Percentiles rank a stretch among this genome's conserved stretches.
Conservation (phyloP, 177 flowering plant species). For the Telopea speciosissima region DNA sequence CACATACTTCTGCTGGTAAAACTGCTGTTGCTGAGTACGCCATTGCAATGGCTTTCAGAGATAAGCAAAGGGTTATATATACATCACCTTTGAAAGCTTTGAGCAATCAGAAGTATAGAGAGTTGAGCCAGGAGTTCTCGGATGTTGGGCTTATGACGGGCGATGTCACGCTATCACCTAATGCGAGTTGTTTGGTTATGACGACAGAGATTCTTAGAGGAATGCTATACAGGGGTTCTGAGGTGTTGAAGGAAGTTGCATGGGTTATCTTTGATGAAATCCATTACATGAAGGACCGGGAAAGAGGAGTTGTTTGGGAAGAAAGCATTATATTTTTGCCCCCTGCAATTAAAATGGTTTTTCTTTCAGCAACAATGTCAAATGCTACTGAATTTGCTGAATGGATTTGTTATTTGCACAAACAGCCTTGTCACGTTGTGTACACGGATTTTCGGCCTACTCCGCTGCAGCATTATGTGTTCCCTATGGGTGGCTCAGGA, state of each 20-base stretch:
- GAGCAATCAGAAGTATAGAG: conserved; percentile 95
- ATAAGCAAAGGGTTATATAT: conserved; percentile 87
- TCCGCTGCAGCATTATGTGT: conserved; percentile 94
- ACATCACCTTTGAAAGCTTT: conserved; percentile 94
- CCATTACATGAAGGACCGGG: conserved; percentile 94
- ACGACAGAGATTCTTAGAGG: conserved; percentile 94
- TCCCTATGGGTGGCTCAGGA: conserved; percentile 86
- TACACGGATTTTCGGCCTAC: conserved; percentile 98
- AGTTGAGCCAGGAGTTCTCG: conserved; percentile 75
- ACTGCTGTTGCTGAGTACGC: conserved; percentile 98
- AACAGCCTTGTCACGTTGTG: conserved; percentile 98
- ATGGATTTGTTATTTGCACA: conserved; percentile 94
- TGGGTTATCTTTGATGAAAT: conserved; percentile 98
- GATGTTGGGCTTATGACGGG: conserved; percentile 99
- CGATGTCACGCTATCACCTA: conserved; percentile 89
- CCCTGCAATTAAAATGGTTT: conserved; percentile 92
- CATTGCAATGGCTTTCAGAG: conserved; percentile 87
- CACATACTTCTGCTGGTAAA: conserved; percentile 99
- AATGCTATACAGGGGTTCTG: conserved; percentile 95
- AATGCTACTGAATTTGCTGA: conserved; percentile 99
- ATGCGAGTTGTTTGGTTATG: conserved; percentile 97
- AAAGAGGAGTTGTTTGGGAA: conserved; percentile 99
- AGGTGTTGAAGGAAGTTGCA: conserved; percentile 93
- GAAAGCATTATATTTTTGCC: conserved; percentile 95
- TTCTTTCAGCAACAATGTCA: conserved; percentile 97